Evolutionary conservation across 805 yeast genomes (phyloP).

Genomic region (Jamesozyma piceae): DNA sequence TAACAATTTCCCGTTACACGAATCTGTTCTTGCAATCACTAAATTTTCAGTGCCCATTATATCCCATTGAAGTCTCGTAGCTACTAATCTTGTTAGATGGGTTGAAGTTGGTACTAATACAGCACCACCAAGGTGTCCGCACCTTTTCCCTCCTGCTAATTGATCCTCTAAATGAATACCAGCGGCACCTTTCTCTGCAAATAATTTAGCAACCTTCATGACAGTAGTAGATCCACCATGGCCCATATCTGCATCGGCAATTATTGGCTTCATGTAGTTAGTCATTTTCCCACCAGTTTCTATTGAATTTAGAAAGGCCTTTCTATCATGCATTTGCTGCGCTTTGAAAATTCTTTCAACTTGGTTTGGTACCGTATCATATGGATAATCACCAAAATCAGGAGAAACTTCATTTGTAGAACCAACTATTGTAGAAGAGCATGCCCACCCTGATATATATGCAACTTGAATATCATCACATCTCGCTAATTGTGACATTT

Average conservation of each 20-base stretch:
- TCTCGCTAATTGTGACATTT: constrained; percentile 46
- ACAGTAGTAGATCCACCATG: constrained; percentile 55
- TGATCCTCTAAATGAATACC: constrained; percentile 60
- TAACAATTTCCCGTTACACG: constrained; percentile 45
- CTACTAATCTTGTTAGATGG: constrained; percentile 44
- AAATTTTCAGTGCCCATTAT: constrained; percentile 50
- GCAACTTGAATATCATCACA: constrained; percentile 40
- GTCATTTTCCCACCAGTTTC: constrained; percentile 17
- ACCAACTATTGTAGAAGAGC: constrained; percentile 42
- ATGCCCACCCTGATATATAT: constrained; percentile 57
- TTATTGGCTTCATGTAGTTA: constrained; percentile 53
- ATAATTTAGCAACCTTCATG: constrained; percentile 55
- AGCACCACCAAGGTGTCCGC: constrained; percentile 56
- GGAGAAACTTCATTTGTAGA: constrained; percentile 57
- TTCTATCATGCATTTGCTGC: constrained; percentile 48
- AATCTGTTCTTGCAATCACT: constrained; percentile 53
- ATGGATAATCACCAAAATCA: constrained; percentile 62
- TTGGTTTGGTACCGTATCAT: constrained; percentile 60
- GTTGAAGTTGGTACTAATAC: constrained; percentile 52
- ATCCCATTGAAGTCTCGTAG: constrained; percentile 58
- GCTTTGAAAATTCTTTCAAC: constrained; percentile 52
- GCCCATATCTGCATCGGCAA: constrained; percentile 62
- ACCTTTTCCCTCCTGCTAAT: constrained; percentile 55
- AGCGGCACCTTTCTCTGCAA: constrained; percentile 61
- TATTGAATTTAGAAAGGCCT: constrained; percentile 34